Conservation (phyloP, 805 yeast genomes). For the Schizosaccharomyces japonicus region DNA sequence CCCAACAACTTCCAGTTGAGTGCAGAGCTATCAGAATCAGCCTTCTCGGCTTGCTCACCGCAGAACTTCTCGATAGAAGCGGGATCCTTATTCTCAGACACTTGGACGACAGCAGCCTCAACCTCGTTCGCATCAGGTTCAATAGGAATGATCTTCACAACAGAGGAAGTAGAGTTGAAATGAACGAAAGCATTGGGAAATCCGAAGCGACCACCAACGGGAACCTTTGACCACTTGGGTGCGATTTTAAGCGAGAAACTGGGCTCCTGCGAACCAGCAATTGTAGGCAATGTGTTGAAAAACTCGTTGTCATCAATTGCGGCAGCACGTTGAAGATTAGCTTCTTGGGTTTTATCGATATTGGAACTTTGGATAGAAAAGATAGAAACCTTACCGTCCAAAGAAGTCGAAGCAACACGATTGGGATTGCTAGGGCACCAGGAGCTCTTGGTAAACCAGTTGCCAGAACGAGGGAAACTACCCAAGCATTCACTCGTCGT, state of each 20-base stretch:
- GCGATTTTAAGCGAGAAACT: constrained; percentile 51
- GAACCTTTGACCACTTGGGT: constrained; percentile 67
- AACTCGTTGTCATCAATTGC: constrained; percentile 41
- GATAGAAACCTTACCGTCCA: constrained; percentile 17
- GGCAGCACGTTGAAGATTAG: constrained; percentile 13
- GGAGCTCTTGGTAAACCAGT: constrained; percentile 76
- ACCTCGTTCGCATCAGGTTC: constrained; percentile 15
- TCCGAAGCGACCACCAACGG: constrained; percentile 58
- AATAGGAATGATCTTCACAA: constrained; percentile 21
- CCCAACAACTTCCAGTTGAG: neutral
- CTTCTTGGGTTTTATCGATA: constrained; percentile 11
- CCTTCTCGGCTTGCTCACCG: neutral
- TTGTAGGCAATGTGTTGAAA: constrained; percentile 35
- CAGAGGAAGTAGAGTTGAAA: neutral
- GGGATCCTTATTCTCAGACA: constrained; percentile 13
- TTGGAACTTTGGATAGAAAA: constrained; percentile 73
- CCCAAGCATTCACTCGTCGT: constrained; percentile 46
- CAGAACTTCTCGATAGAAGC: neutral
- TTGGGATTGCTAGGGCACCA: constrained; percentile 83
- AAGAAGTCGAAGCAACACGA: constrained; percentile 50
- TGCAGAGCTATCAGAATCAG: neutral
- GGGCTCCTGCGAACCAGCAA: constrained; percentile 31
- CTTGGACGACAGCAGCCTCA: constrained; percentile 28
- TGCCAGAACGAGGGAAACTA: constrained; percentile 73
- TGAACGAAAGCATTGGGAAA: constrained; percentile 69